Evolutionary conservation across 805 yeast genomes (phyloP).

Genomic region (Starmerella stigmatis): DNA sequence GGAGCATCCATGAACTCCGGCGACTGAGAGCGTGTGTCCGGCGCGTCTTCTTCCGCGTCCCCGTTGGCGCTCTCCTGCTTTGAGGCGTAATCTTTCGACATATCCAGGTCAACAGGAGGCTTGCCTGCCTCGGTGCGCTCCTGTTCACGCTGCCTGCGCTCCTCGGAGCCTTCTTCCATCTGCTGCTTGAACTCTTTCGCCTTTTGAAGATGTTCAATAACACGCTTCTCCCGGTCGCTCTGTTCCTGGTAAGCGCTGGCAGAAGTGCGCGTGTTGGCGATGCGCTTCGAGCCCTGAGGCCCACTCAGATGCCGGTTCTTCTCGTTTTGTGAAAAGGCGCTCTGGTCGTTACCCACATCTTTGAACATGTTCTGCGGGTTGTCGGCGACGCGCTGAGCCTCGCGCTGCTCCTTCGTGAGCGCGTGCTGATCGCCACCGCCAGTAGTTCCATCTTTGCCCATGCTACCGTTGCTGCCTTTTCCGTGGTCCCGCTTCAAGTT

Average conservation of each 20-base stretch:
- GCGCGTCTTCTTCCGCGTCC: neutral
- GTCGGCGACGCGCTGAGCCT: slow-evolving; percentile 13
- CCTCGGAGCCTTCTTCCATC: neutral
- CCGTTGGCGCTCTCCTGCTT: neutral
- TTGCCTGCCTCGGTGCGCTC: neutral
- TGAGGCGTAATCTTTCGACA: neutral
- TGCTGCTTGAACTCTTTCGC: neutral
- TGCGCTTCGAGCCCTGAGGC: slow-evolving; percentile 6
- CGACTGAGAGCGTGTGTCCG: neutral
- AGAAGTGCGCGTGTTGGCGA: slow-evolving; percentile 20
- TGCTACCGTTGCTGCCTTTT: too few species aligned
- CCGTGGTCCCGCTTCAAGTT: neutral
- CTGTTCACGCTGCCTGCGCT: neutral
- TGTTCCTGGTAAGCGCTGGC: slow-evolving; percentile 14
- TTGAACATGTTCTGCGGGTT: slow-evolving; percentile 16
- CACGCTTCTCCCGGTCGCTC: slow-evolving; percentile 17
- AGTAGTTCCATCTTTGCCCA: slow-evolving; percentile 1
- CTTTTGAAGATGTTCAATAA: slow-evolving; percentile 9
- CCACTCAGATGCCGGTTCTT: neutral
- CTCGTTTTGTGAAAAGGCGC: neutral
- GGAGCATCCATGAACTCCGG: slow-evolving; percentile 9
- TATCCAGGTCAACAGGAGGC: neutral
- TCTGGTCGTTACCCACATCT: slow-evolving; percentile 1
- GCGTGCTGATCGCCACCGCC: slow-evolving; percentile 1
- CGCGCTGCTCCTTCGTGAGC: slow-evolving; percentile 7